Evolutionary conservation across 495 filamentous ascomycete genomes (phyloP), one percentile per base, ranked within the genome.

Genomic region (Saxophila tyrrhenica): DNA sequence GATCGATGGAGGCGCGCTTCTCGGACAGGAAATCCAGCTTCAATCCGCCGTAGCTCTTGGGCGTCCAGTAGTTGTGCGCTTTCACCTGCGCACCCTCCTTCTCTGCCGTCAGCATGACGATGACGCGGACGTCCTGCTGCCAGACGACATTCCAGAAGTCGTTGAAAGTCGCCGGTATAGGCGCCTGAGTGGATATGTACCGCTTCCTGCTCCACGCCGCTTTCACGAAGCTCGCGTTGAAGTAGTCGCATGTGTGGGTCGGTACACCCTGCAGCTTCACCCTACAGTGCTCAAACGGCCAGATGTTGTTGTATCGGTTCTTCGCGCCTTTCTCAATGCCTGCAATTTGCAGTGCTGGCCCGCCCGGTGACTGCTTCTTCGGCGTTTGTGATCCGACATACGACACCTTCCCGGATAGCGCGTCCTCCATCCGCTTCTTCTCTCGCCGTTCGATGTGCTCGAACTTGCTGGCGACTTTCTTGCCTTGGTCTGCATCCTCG

Each of bases 101-200:
- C 66, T 98, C 92, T n/a, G 92, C 91, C 2, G 92, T 97, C 52
- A 98, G 74, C 77, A 95, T 95, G 56, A 98, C 90, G 51, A 98
- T 80, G 25, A 97, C 86, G 50, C 89, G 82, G 22, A 94, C 81
- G 64, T 96, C 89, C 71, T 97, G 85, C 64, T 97, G 91, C 92
- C 92, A 98, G 43, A 96, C 76, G 20, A 96, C 83, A 44, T 87
- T 89, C 92, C 92, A 98, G 64, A 98, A 98, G 69, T 98, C 92
- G 68, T 85, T 79, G 57, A 95, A 96, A 11, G 94, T 98, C 50
- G 87, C 83, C 23, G 92, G 94, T 22, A 97, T 75, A 42, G 92
- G 92, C 2, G 88, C 92, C 68, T 98, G 92, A 10, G 87, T 90
- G 19, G 94, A 91, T 68, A 98, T 97, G 67, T 98, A 98, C 23